phyloP scores from a whole-genome alignment of 345 rosid species.

The Sonneratia alba region DNA sequence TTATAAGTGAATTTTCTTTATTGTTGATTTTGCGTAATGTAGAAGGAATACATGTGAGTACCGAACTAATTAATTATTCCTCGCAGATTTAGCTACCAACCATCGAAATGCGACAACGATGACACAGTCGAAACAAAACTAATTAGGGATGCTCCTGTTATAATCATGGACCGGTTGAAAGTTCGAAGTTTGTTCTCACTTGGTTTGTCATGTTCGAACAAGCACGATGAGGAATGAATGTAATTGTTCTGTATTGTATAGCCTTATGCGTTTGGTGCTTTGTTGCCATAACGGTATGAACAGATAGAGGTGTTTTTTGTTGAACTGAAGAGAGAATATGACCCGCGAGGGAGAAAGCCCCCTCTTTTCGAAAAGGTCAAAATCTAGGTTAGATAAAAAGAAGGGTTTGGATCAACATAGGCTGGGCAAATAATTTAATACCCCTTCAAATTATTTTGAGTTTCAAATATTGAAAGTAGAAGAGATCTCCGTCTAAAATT shows the following conservation, averaged over 20 bases:
- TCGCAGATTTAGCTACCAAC: background rate
- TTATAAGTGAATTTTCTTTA: background rate
- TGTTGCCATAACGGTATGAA: slow-evolving; percentile 4
- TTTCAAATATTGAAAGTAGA: no score
- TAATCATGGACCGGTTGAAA: background rate
- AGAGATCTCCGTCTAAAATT: no score
- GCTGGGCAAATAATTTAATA: no score
- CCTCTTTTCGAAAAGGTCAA: no score
- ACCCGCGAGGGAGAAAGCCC: slow-evolving; percentile 4
- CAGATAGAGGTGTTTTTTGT: background rate
- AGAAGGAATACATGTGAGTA: background rate
- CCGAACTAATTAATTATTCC: background rate
- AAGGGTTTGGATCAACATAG: no score
- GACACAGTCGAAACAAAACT: background rate
- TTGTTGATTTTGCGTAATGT: background rate
- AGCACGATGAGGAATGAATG: background rate
- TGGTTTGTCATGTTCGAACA: slow-evolving; percentile 8
- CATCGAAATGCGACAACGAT: background rate
- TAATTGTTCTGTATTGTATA: background rate
- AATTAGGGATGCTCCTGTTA: background rate
- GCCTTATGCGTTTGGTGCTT: slow-evolving; percentile 4
- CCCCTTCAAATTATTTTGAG: no score
- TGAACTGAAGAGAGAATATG: slow-evolving; percentile 7
- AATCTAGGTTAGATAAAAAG: no score
- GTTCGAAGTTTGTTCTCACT: slow-evolving; percentile 4